phyloP scores from a whole-genome alignment of 805 yeast genomes.

The Cyberlindnera meyerae region DNA sequence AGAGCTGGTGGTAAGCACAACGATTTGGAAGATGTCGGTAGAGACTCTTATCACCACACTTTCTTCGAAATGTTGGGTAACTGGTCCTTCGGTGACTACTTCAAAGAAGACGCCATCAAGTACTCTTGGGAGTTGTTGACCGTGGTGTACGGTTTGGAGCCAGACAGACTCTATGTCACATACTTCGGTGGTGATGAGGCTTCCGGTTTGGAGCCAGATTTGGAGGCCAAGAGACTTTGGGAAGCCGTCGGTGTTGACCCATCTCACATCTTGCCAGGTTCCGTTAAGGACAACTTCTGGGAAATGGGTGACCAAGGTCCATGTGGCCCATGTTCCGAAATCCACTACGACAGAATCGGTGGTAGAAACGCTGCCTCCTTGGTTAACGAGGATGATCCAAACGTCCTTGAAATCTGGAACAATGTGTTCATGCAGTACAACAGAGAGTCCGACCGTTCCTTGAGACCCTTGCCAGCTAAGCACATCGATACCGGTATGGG shows the following conservation, averaged over 20 bases:
- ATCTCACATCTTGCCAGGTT: slow-evolving; percentile 90
- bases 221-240: slow-evolving; percentile 91
- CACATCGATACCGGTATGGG: slow-evolving; percentile 99
- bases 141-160: slow-evolving; percentile 70
- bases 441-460: slow-evolving; percentile 81
- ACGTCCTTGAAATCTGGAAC: slow-evolving; percentile 97
- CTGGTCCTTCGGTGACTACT: slow-evolving; percentile 99
- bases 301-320: slow-evolving; percentile 99
- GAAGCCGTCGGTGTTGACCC: slow-evolving; percentile 80
- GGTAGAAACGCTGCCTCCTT: slow-evolving; percentile 91
- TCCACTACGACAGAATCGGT: slow-evolving; percentile 97
- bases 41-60: slow-evolving; percentile 97
- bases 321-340: slow-evolving; percentile 98
- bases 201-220: slow-evolving; percentile 83
- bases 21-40: slow-evolving; percentile 97
- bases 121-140: slow-evolving; percentile 93
- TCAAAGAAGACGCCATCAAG: slow-evolving; percentile 87
- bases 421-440: slow-evolving; percentile 95
- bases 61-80: slow-evolving; percentile 99
- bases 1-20: slow-evolving; percentile 99
- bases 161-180: slow-evolving; percentile 84
- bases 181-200: slow-evolving; percentile 91
- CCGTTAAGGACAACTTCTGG: slow-evolving; percentile 93
- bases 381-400: slow-evolving; percentile 96
- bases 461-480: slow-evolving; percentile 83